Base-by-base conservation (phyloP, 2,329 filamentous ascomycete genomes). In the Mycosphaerella arachidis region DNA sequence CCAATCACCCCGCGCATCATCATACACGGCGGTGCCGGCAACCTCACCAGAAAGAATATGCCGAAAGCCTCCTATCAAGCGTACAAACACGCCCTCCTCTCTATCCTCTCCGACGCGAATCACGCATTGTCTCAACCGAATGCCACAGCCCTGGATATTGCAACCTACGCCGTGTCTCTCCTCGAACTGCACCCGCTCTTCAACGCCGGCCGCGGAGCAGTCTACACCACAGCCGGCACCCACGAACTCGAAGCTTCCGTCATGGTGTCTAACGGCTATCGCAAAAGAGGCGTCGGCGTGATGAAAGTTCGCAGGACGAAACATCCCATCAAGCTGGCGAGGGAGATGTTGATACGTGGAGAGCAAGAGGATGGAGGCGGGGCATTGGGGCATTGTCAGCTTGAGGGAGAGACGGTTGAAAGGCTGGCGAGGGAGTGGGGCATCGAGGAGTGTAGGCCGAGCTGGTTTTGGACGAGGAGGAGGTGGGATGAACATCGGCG, bases 211-310 rank as follows among this genome's bases (percentile, higher is more conserved):
- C 87, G 86, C 68, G 92, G 92, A 56, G 90, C 91, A 54, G 91
- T 96, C 20, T 96, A 95, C 74, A 96, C 91, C 0, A 85, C 87
- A 54, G 86, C 88, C 65, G 92, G 92, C 18, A 83, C 86, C 63
- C 92, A 92, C 72, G 90, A 96, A 77, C 86, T 96, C 62, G 92
- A 96, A 76, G 90, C 90, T 1, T 90, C 86, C 8, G 84, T 96
- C 55, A 96, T 96, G 91, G 89, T 95, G 0, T 89, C 88, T 1
- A 81, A 81, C 30, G 88, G 87, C 0, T 79, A 80, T 58, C 82
- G 85, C 45, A 96, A 96, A 78, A 84, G 90, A 37, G 91, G 86
- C 16, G 89, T 90, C 0, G 90, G 90, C 3, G 85, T 91, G 6
- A 90, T 90, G 77, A 84, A 90, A 3, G 73, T 96, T 13, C 82